Conservation (phyloP, 495 filamentous ascomycete genomes). For the Aspergillus mulundensis region DNA sequence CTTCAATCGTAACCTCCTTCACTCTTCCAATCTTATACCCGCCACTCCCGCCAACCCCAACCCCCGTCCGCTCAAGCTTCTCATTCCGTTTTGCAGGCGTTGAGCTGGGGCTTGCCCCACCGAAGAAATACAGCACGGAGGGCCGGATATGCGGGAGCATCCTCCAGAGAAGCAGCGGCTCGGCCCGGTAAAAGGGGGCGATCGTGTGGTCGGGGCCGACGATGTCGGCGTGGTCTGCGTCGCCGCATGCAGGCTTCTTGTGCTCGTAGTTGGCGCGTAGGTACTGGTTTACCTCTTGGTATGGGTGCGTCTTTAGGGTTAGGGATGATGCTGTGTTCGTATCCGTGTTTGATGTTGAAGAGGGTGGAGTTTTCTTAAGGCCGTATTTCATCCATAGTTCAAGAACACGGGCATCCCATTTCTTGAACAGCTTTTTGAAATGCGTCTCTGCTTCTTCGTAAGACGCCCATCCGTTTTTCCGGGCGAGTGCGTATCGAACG, state of each 20-base stretch:
- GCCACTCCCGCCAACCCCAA: slow-evolving; percentile 61
- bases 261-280: neutral
- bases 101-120: slow-evolving; percentile 47
- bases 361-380: neutral
- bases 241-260: neutral
- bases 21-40: slow-evolving; percentile 27
- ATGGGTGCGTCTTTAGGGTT: neutral
- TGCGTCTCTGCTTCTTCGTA: neutral
- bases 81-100: slow-evolving; percentile 36
- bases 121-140: slow-evolving; percentile 62
- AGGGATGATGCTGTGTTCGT: neutral
- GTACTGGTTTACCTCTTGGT: neutral
- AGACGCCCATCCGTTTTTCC: neutral
- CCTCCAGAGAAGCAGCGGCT: too few species aligned
- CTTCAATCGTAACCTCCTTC: too few species aligned
- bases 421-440: neutral
- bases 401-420: neutral
- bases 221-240: neutral
- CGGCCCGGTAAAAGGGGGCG: neutral
- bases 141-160: neutral
- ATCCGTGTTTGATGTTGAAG: neutral
- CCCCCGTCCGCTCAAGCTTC: slow-evolving; percentile 61
- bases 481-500: neutral
- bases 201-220: neutral
- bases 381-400: neutral